These are phyloP conservation scores for Mimosa pudica DNA, from an alignment of 306 rosid species.

Conservation along the genomic window DNA sequence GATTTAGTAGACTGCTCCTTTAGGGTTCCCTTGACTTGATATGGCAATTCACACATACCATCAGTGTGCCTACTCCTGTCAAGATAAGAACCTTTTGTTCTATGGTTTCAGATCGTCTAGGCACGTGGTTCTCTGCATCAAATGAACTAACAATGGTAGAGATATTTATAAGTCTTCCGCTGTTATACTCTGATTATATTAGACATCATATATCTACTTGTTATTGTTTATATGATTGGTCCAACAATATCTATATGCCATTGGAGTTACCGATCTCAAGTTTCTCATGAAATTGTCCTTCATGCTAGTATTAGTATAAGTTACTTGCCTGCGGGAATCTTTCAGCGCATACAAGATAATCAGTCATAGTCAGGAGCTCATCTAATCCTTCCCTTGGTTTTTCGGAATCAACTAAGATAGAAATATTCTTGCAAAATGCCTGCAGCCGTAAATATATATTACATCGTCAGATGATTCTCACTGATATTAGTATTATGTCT, in stretches of 20 bases:
- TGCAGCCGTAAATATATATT: slow-evolving; percentile 33
- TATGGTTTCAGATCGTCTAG: too few species aligned
- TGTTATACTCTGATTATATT: too few species aligned
- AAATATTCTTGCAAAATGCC: slow-evolving; percentile 69
- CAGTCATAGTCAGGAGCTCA: slow-evolving; percentile 65
- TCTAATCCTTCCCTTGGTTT: slow-evolving; percentile 81
- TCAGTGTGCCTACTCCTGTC: too few species aligned
- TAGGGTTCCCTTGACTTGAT: too few species aligned
- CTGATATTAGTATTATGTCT: neutral
- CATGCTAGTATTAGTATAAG: neutral
- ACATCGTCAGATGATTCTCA: slow-evolving; percentile 6
- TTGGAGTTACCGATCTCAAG: neutral
- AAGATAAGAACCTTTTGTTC: too few species aligned
- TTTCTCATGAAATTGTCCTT: slow-evolving; percentile 8
- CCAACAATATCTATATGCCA: slow-evolving; percentile 24
- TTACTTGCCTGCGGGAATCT: slow-evolving; percentile 85
- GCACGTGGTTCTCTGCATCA: too few species aligned
- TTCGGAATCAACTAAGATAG: slow-evolving; percentile 86
- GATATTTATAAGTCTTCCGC: too few species aligned
- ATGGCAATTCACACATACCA: too few species aligned
- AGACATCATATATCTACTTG: too few species aligned
- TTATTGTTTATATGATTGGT: too few species aligned
- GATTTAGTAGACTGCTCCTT: too few species aligned
- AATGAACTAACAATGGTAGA: too few species aligned
- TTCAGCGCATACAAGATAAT: slow-evolving; percentile 72